Evolutionary conservation across 2,329 filamentous ascomycete species (phyloP), one percentile per base, ranked within the genome.

Genomic region (Pezicula carpinea): DNA sequence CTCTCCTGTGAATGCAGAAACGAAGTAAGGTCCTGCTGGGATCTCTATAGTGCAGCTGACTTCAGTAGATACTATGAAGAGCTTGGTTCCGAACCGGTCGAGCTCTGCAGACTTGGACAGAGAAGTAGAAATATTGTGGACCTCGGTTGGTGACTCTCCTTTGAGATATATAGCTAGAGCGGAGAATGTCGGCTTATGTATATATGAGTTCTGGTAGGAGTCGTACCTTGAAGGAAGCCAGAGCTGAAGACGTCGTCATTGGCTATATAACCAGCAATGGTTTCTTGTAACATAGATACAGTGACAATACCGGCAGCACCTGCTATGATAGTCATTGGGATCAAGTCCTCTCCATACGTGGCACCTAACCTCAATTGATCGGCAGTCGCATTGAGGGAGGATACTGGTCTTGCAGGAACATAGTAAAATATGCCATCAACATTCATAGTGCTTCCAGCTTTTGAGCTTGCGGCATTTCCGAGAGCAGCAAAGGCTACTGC

Each of bases 1-100:
- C 10, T 64, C 56, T 4, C 72, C 72, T 8, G 62, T 61, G 1
- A 62, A 57, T 2, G 46, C 18, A 10, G 66, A 69, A 22, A 74
- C 51, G 49, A 76, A 74, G 52, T 76, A 75, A 0, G 73, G 72
- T 0, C 73, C 73, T 8, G 64, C 55, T 4, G 68, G 66, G 6
- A 75, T 29, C 17, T 43, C 31, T 17, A 38, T 8, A 38, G 34
- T 38, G 34, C 34, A 38, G 15, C 19, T 38, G 13, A 21, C 19
- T 17, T 36, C n/a, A 18, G 13, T 19, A 36, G 34, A 36, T 17
- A 36, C 34, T 13, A 36, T 36, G 34, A 36, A 36, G 1, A 36
- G 34, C 8, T 36, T 36, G n/a, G 34, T 36, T n/a, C 11, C 23
- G 6, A 26, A 26, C 23, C 7, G 23, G 23, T 10, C 23, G 6